These are phyloP conservation scores for Balamuthia mandrillaris DNA, from an alignment of 208 protist genomes.

Conservation along the genomic window DNA sequence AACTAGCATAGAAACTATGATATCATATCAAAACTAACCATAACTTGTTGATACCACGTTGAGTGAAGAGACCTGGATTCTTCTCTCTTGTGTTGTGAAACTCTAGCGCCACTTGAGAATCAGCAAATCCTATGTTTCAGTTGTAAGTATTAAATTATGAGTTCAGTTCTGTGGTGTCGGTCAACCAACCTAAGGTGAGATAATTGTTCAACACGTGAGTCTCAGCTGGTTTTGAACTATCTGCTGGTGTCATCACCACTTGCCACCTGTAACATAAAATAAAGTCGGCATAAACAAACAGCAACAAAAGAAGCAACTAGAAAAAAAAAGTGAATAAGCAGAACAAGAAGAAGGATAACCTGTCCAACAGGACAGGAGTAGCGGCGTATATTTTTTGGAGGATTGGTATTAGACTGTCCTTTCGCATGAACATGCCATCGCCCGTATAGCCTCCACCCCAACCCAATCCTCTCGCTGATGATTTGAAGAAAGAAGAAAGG, in stretches of 20 bases:
- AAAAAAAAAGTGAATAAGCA: neutral
- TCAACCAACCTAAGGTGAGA: neutral
- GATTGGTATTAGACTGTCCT: neutral
- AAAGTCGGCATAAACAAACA: neutral
- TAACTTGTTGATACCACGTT: conserved; percentile 19
- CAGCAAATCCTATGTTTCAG: too few relatives aligned
- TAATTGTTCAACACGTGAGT: conserved; percentile 13
- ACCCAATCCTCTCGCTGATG: neutral
- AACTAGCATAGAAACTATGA: neutral
- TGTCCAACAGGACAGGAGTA: neutral
- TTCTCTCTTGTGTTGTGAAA: conserved; percentile 19
- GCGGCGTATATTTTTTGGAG: neutral
- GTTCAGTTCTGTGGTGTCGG: too few relatives aligned
- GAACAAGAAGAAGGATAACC: neutral
- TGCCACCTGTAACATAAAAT: neutral
- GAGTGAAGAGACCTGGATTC: neutral
- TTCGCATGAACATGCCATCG: too few relatives aligned
- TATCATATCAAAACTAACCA: neutral
- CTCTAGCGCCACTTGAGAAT: conserved; percentile 8
- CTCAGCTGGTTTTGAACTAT: neutral
- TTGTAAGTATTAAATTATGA: too few relatives aligned
- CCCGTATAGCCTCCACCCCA: conserved; percentile 24
- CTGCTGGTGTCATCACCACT: neutral
- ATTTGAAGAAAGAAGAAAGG: neutral
- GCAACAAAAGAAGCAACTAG: neutral